These are phyloP conservation scores for Tephrocybe sp. DNA, from an alignment of 768 basidiomycete genomes.

Conservation along the genomic window DNA sequence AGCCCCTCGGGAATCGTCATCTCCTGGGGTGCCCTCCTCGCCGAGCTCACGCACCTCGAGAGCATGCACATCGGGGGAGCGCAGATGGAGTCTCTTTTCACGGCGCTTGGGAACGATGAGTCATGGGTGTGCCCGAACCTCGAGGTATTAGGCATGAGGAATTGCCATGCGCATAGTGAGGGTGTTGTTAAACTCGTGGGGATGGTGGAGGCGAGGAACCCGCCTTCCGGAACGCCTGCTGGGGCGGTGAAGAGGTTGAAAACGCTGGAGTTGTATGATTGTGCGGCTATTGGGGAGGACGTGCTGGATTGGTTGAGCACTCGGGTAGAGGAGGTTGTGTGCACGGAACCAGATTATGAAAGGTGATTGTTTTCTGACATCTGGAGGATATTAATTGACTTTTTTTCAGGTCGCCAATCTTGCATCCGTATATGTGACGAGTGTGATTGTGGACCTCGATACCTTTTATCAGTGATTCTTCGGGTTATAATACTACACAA, in stretches of 20 bases:
- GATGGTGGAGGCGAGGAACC: constrained; percentile 73
- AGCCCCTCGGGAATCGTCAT: constrained; percentile 57
- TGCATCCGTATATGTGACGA: not conserved
- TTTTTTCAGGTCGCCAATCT: not conserved
- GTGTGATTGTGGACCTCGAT: too few species aligned
- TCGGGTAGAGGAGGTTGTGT: constrained; percentile 61
- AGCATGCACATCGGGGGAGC: constrained; percentile 65
- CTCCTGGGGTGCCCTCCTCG: constrained; percentile 63
- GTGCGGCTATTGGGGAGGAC: constrained; percentile 64
- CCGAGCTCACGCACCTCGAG: constrained; percentile 56
- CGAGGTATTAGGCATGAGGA: constrained; percentile 57
- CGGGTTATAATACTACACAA: too few species aligned
- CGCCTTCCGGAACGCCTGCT: constrained; percentile 26
- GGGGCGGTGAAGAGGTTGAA: constrained; percentile 45
- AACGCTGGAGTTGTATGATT: constrained; percentile 66
- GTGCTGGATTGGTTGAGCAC: constrained; percentile 67
- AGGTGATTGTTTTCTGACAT: constrained; percentile 23
- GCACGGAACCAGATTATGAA: constrained; percentile 58
- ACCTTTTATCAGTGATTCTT: too few species aligned
- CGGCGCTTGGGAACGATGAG: constrained; percentile 49
- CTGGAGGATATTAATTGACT: not conserved
- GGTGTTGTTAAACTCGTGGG: constrained; percentile 68
- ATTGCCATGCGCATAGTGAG: constrained; percentile 65
- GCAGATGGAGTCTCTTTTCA: constrained; percentile 62
- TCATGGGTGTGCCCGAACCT: constrained; percentile 69